Base-by-base conservation (phyloP, 2,329 filamentous ascomycete genomes). In the Aspergillus sp. region DNA sequence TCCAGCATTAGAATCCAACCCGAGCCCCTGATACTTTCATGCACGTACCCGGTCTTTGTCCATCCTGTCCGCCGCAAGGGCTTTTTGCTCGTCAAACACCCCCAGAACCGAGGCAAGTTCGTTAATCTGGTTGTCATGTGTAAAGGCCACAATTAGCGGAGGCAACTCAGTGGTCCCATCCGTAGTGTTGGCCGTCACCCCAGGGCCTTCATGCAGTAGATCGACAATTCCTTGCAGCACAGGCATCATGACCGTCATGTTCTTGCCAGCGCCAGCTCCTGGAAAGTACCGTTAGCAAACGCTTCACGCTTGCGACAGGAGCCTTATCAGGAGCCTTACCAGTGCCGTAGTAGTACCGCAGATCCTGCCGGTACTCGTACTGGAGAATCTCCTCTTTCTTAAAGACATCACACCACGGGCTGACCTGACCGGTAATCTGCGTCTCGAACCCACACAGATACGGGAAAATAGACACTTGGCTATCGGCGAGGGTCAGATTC, bases 401-500 rank as follows among this genome's bases (percentile, higher is more conserved):
- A 60, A 87, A 85, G 14, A 86, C 74, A 47, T 74, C 72, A 64
- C 86, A 88, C 74, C 82, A 88, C 0, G 84, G 82, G 4, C 83
- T 87, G 3, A 82, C 66, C 2, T 70, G 71, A 1, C 86, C 85
- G 0, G 77, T 83, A 57, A 88, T 87, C 61, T 88, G 86, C 3
- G 80, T 84, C 61, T 89, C 86, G 54, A 87, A 89, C 3, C 84
- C 86, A 59, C 86, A 89, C n/a, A 88, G 75, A 59, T 88, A 88
- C 0, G 85, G 84, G 46, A 88, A 84, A 42, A 80, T 78, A 6
- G 71, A 74, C 40, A 85, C 72, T 52, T 88, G 83, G 1, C 67
- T 70, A 29, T 78, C 70, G 0, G 75, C 78, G 31, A 88, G 75
- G 1, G 77, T 78, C 31, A 88, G 76, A 13, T 66, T 64, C 1